Conservation (phyloP, 2,329 filamentous ascomycete species). For the Fusarium sp. region DNA sequence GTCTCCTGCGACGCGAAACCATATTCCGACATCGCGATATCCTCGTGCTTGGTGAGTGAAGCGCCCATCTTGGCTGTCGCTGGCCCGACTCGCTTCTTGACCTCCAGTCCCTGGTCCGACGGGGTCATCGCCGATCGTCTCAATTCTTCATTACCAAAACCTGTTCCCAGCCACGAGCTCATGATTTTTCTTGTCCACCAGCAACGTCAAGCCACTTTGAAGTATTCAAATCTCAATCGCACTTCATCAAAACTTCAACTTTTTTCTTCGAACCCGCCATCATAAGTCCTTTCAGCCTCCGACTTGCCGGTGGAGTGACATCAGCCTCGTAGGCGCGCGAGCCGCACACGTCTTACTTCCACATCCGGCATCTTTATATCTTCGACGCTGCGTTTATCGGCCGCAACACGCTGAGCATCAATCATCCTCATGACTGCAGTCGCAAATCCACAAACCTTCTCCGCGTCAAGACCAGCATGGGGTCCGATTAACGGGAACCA, state of each 20-base stretch:
- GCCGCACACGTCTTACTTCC: slow-evolving; percentile 34
- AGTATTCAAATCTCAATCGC: slow-evolving; percentile 15
- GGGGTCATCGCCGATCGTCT: slow-evolving; percentile 28
- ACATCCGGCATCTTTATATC: slow-evolving; percentile 26
- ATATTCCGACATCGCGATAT: slow-evolving; percentile 39
- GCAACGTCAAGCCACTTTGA: slow-evolving; percentile 19
- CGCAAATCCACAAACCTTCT: slow-evolving; percentile 69
- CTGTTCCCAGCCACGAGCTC: slow-evolving; percentile 34
- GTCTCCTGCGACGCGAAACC: slow-evolving; percentile 36
- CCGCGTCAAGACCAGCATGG: slow-evolving; percentile 72
- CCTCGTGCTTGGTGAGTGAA: slow-evolving; percentile 39
- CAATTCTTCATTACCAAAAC: slow-evolving; percentile 30
- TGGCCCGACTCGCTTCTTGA: slow-evolving; percentile 27
- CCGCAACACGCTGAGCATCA: slow-evolving; percentile 26
- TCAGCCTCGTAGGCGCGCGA: slow-evolving; percentile 29
- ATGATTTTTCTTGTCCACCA: slow-evolving; percentile 31
- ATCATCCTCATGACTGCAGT: slow-evolving; percentile 70
- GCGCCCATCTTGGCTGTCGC: slow-evolving; percentile 22
- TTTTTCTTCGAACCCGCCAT: background rate
- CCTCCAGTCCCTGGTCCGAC: slow-evolving; percentile 6
- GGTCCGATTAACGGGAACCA: slow-evolving; percentile 64
- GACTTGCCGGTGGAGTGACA: slow-evolving; percentile 33
- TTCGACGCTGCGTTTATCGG: slow-evolving; percentile 34
- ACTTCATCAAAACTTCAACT: slow-evolving; percentile 3
- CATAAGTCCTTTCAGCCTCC: slow-evolving; percentile 1